A percentile compares a stretch with the other conserved stretches of the same genome.
Evolutionary conservation across 1,139 yeast genomes (phyloP).

Genomic region (Suhomyces bribrorum): DNA sequence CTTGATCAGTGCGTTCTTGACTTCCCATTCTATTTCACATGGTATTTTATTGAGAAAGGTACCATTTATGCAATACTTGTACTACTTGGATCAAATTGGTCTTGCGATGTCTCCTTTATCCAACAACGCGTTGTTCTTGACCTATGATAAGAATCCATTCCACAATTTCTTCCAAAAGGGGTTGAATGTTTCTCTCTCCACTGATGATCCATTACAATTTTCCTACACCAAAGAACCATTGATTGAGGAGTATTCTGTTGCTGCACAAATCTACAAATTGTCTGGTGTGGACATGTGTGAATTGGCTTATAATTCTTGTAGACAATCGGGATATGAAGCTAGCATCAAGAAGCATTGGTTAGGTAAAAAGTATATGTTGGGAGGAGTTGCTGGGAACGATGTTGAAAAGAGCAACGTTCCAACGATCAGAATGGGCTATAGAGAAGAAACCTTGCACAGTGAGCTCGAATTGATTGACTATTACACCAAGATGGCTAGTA

Average conservation of each 20-base stretch:
- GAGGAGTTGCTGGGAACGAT: constrained; percentile 79
- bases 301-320: constrained; percentile 79
- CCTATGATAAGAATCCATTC: constrained; percentile 95
- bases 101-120: constrained; percentile 99
- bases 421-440: constrained; percentile 74
- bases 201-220: constrained; percentile 77
- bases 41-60: constrained; percentile 91
- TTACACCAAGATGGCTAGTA: constrained; percentile 37
- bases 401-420: constrained; percentile 96
- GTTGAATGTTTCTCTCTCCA: constrained; percentile 83
- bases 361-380: constrained; percentile 63
- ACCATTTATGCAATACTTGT: constrained; percentile 91
- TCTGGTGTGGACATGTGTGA: constrained; percentile 98
- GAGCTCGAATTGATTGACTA: constrained; percentile 72
- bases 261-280: constrained; percentile 93
- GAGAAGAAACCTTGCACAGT: constrained; percentile 77
- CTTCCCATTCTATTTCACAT: constrained; percentile 92
- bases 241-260: constrained; percentile 95
- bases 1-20: constrained; percentile 82
- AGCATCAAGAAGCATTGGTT: constrained; percentile 88
- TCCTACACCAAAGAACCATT: constrained; percentile 97
- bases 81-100: constrained; percentile 91
- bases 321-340: constrained; percentile 91
- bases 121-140: constrained; percentile 91
- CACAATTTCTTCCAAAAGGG: constrained; percentile 89